These are phyloP conservation scores for Passiflora organensis DNA, from an alignment of 345 rosid species.

Conservation along the genomic window DNA sequence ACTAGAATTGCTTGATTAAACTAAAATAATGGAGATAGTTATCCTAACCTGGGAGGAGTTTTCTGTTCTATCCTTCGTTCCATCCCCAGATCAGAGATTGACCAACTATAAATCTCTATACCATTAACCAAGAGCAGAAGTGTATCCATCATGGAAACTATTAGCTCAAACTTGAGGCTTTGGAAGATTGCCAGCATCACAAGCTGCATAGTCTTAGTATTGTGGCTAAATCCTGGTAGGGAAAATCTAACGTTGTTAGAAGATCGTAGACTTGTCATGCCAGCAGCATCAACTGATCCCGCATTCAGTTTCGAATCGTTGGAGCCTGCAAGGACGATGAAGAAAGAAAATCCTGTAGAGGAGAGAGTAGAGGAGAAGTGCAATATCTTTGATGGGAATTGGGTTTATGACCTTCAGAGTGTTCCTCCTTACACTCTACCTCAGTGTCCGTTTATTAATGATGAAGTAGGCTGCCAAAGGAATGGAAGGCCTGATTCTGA, in stretches of 20 bases:
- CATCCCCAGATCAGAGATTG: too few relatives aligned
- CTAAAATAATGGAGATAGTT: too few relatives aligned
- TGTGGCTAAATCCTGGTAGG: background rate
- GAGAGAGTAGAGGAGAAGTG: conserved; percentile 19
- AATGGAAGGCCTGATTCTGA: conserved; percentile 44
- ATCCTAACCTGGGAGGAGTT: too few relatives aligned
- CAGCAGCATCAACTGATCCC: background rate
- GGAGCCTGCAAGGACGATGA: background rate
- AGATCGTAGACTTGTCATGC: background rate
- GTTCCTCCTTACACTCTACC: conserved; percentile 25
- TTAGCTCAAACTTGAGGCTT: too few relatives aligned
- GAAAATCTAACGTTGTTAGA: background rate
- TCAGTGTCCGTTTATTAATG: conserved; percentile 44
- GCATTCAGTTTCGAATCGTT: background rate
- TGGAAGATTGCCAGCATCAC: background rate
- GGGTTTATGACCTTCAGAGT: conserved; percentile 37
- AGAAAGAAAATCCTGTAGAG: background rate
- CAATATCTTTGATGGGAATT: conserved; percentile 43
- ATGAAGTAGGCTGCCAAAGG: conserved; percentile 41
- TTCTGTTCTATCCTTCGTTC: too few relatives aligned
- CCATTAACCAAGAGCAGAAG: too few relatives aligned
- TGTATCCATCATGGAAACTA: too few relatives aligned
- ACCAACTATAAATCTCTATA: too few relatives aligned
- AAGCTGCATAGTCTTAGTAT: background rate
- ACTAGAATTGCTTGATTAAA: too few relatives aligned